Conservation (phyloP, 2,329 filamentous ascomycete genomes). For the Metarhizium rileyi region DNA sequence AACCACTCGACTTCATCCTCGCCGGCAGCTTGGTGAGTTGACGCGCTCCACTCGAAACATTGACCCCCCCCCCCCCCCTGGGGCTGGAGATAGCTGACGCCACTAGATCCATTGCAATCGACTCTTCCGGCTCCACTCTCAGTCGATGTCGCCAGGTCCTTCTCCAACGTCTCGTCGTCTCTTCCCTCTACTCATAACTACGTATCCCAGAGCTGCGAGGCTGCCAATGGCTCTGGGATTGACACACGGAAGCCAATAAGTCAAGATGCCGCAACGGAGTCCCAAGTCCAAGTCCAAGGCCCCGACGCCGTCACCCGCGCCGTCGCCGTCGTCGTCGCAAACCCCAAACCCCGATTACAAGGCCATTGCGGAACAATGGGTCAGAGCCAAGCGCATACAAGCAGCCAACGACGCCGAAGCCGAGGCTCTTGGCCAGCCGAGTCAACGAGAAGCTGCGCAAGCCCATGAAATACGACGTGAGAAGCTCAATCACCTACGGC, state of each 20-base stretch:
- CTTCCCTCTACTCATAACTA: not conserved
- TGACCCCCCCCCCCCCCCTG: too few relatives aligned
- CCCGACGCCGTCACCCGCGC: slow-evolving; percentile 9
- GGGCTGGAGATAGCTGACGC: not conserved
- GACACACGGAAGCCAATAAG: slow-evolving; percentile 9
- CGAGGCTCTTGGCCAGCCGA: slow-evolving; percentile 19
- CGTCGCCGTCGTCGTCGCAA: not conserved
- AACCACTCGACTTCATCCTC: too few relatives aligned
- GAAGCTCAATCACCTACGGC: slow-evolving; percentile 37
- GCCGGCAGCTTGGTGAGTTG: too few relatives aligned
- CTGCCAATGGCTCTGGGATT: slow-evolving; percentile 19
- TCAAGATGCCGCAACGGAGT: slow-evolving; percentile 17
- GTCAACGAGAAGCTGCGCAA: slow-evolving; percentile 24
- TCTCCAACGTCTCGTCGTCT: not conserved
- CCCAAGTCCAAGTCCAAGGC: slow-evolving; percentile 16
- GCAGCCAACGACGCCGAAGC: slow-evolving; percentile 29
- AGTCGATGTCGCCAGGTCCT: not conserved
- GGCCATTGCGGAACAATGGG: slow-evolving; percentile 43
- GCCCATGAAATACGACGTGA: slow-evolving; percentile 34
- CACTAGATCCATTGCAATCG: not conserved
- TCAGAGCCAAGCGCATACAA: slow-evolving; percentile 41
- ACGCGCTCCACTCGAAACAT: too few relatives aligned
- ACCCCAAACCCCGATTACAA: slow-evolving; percentile 34
- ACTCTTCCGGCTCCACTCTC: not conserved
- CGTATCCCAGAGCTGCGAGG: slow-evolving; percentile 7